Evolutionary conservation across 2,329 filamentous ascomycete species (phyloP), one percentile per base, ranked within the genome.

Genomic region (Aspergillus tamarii): DNA sequence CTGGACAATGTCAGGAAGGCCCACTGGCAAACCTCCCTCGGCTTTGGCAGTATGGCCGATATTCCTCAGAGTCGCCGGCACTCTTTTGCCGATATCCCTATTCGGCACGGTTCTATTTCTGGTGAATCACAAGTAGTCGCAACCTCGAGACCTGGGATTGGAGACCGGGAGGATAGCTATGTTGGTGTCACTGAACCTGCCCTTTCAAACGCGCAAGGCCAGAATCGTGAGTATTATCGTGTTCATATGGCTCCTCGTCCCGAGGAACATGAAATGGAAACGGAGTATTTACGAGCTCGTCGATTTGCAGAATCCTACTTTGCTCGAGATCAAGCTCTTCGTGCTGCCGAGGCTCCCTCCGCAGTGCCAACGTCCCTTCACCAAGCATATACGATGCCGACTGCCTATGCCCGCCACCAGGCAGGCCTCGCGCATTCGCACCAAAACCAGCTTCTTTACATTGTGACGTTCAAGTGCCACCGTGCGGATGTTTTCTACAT

Each of bases 401-500:
- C 73, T 55, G 69, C 73, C 11, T 80, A 77, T 65, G 75, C 76
- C 23, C 78, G 78, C 43, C 78, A 77, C 52, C 76, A 77, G 61
- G 72, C 73, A 55, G 74, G 71, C 46, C 68, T 76, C 58, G 72
- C 71, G 12, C 78, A 77, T 63, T 71, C 72, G 36, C 80, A 76
- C 63, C 80, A 75, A 65, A 80, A 77, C 65, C 80, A 80, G 71
- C 76, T 77, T 60, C 64, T 79, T 48, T 94, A 94, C 76, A 90
- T 99, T 59, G 94, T 99, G 19, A 88, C 94, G 8, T 99, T 99
- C 87, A 99, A 99, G 79, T 97, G 94, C 76, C 93, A 92, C 41
- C 88, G 95, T 66, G 94, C 94, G 43, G 95, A 98, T 74, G 92
- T 98, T 11, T 99, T 97, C 77, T 98, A 97, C 78, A 93, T 97